Conservation (phyloP, 1,284 basidiomycete genomes). For the Leccinum angustisporum region DNA sequence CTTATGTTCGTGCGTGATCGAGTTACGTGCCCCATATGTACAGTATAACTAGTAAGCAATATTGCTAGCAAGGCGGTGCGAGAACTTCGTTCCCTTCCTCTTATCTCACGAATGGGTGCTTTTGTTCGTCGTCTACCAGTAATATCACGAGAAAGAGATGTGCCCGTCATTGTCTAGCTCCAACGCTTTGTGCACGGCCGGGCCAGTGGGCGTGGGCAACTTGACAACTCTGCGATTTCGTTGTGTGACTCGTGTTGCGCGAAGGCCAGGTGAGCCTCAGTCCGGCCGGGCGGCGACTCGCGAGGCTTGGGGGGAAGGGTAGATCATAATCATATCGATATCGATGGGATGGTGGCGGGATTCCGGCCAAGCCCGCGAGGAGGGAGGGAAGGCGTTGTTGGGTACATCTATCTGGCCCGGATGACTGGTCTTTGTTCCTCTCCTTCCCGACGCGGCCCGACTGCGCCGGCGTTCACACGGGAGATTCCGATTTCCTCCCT, state of each 20-base stretch:
- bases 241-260: no score
- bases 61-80: not conserved
- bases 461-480: not conserved
- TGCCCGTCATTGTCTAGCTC: not conserved
- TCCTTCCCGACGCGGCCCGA: not conserved
- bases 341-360: not conserved
- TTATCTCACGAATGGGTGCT: not conserved
- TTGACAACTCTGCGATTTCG: not conserved
- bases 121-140: not conserved
- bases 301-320: not conserved
- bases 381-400: not conserved
- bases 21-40: not conserved
- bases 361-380: not conserved
- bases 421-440: not conserved
- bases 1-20: not conserved
- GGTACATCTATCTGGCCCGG: not conserved
- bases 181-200: not conserved
- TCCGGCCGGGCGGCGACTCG: no score
- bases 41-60: not conserved
- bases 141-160: not conserved
- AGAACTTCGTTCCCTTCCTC: not conserved
- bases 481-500: not conserved
- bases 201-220: not conserved
- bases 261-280: no score
- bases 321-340: not conserved